Evolutionary conservation across 805 yeast genomes (phyloP).

Genomic region (Metschnikowia bowlesiae): DNA sequence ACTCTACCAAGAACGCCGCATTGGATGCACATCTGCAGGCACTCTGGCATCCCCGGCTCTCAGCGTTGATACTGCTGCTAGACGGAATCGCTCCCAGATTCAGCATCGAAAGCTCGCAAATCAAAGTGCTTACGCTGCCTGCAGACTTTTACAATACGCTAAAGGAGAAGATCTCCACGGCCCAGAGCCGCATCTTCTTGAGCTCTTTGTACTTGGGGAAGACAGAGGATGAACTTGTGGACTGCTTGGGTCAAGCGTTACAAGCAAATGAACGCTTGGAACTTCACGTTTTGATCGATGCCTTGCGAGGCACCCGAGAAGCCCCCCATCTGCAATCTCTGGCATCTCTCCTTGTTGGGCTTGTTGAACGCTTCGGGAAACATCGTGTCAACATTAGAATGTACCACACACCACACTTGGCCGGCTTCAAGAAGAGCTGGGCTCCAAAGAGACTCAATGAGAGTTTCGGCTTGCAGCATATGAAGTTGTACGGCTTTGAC

Average conservation of each 20-base stretch:
- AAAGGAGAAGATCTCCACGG: constrained; percentile 55
- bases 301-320: constrained; percentile 89
- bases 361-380: constrained; percentile 60
- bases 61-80: constrained; percentile 45
- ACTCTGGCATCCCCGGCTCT: constrained; percentile 42
- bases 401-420: constrained; percentile 84
- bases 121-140: constrained; percentile 64
- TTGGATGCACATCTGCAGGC: constrained; percentile 17
- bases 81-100: constrained; percentile 69
- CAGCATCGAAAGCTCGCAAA: constrained; percentile 49
- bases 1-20: constrained; percentile 27
- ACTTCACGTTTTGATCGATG: constrained; percentile 77
- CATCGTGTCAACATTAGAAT: constrained; percentile 72
- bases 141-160: constrained; percentile 64
- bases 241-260: constrained; percentile 59
- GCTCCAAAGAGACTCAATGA: constrained; percentile 87
- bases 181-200: constrained; percentile 67
- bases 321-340: constrained; percentile 68
- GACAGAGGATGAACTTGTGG: constrained; percentile 69
- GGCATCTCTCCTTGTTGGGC: constrained; percentile 65
- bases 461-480: constrained; percentile 91
- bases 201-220: constrained; percentile 87
- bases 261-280: constrained; percentile 53
- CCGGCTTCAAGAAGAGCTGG: constrained; percentile 57
- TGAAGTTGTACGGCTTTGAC: constrained; percentile 95